Percentiles rank a stretch among this genome's conserved stretches.
Conservation (phyloP, 495 filamentous ascomycete species). For the Oidiodendron maius region DNA sequence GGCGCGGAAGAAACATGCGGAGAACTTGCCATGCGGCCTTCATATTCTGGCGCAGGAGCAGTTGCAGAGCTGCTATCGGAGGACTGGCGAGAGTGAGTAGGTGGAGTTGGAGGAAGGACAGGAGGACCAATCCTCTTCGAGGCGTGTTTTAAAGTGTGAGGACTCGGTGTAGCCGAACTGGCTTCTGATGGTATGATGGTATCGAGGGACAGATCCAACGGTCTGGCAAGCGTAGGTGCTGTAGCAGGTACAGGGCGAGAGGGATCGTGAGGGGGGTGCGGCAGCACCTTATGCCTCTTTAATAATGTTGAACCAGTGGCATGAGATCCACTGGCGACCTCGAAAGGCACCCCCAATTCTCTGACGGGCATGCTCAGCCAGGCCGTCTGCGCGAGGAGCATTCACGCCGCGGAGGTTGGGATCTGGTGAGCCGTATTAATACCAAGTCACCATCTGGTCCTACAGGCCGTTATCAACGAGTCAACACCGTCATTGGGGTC, state of each 20-base stretch:
- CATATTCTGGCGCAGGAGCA: constrained; percentile 27
- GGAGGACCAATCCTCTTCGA: constrained; percentile 25
- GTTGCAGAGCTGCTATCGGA: constrained; percentile 34
- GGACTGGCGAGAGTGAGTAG: constrained; percentile 45
- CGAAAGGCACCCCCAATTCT: constrained; percentile 19
- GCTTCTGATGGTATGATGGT: constrained; percentile 17
- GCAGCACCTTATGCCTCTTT: constrained; percentile 50
- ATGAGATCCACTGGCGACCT: constrained; percentile 18
- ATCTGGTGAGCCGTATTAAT: constrained; percentile 5
- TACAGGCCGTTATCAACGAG: too few relatives aligned
- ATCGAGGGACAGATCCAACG: constrained; percentile 17
- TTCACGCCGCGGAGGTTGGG: constrained; percentile 13
- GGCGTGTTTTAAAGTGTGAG: constrained; percentile 27
- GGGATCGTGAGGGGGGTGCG: constrained; percentile 33
- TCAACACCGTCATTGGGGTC: too few relatives aligned
- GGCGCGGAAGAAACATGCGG: constrained; percentile 30
- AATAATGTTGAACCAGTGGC: constrained; percentile 28
- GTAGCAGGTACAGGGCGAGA: constrained; percentile 21
- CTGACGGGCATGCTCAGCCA: constrained; percentile 23
- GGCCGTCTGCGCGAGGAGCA: constrained; percentile 26
- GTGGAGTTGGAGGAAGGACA: constrained; percentile 43
- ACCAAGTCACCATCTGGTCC: constrained; percentile 3
- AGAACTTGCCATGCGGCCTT: constrained; percentile 25
- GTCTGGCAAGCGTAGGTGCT: too few relatives aligned
- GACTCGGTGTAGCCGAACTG: constrained; percentile 21